Evolutionary conservation across 305 asterid genomes (phyloP), one percentile per base, ranked within the genome.

Genomic region (Fraxinus greggii): DNA sequence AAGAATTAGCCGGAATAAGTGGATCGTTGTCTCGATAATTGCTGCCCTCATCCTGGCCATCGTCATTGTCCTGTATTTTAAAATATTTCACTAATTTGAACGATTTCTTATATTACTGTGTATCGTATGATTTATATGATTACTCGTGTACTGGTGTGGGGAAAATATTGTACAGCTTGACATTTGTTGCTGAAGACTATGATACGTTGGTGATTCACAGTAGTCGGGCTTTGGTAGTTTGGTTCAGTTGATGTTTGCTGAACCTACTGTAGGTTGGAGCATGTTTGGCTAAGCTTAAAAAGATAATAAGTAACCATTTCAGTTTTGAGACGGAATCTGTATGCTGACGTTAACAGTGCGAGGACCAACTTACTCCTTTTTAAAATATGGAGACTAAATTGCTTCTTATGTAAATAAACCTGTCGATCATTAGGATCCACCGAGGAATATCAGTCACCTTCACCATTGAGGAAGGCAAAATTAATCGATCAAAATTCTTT

Each of bases 1-100:
- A 83, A 92, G 97, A 88, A 88, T 95, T 84, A 92, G 93, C 86
- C 88, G 98, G 85, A 92, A 95, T 76, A 95, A 95, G 92, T 91
- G 92, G 98, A 91, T 95, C 1, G 79, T 93, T 45, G 98, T 98
- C 84, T 88, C 94, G 78, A 79, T 95, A 69, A 89, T 94, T 76
- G 92, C 85, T 59, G 97, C 92, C 72, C 93, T 95, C 69, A 83
- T 92, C 85, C 83, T 95, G 78, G 97, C 98, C 8, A 91, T 95
- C 79, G 28, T 92, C 42, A 4, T 95, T 36, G 89, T 94, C 77
- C 89, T 95, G 65, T 95, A 94, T 82, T 92, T 92, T n/a, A 95
- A 94, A 87, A 23, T 94, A 36, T 89, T 81, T 82, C 90, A 86
- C 80, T 92, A 87, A 88, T 76, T 78, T 51, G 54, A 83, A 79